Percentiles rank a stretch among this genome's conserved stretches.
These are phyloP conservation scores for Cetraspora pellucida DNA, from an alignment of 192 early-diverging fungal species.

Conservation along the genomic window DNA sequence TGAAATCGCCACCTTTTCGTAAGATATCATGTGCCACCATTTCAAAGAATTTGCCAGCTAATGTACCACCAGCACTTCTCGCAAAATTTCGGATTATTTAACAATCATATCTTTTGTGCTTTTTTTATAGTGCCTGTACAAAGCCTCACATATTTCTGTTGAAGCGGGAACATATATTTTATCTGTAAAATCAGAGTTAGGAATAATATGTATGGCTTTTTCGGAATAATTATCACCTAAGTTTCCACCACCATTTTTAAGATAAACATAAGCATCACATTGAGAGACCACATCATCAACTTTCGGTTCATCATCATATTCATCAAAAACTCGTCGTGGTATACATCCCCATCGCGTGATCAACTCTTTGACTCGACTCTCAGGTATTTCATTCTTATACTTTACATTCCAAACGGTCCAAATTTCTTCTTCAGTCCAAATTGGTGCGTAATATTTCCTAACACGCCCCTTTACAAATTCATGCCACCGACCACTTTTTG, in stretches of 20 bases:
- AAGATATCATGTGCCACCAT: conserved; percentile 15
- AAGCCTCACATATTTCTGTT: not conserved
- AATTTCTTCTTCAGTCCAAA: conserved; percentile 23
- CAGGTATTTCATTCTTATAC: conserved; percentile 21
- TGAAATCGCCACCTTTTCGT: not conserved
- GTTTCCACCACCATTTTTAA: conserved; percentile 4
- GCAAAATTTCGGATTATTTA: not conserved
- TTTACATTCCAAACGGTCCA: conserved; percentile 14
- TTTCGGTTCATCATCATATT: conserved; percentile 18
- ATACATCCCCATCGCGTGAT: conserved; percentile 16
- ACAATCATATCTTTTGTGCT: not conserved
- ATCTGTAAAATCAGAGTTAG: conserved; percentile 24
- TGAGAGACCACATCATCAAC: not conserved
- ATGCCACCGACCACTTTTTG: conserved; percentile 20
- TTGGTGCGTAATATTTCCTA: conserved; percentile 14
- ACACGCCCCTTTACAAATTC: not conserved
- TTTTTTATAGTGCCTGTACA: not conserved
- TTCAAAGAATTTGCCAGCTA: too few species aligned
- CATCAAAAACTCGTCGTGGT: not conserved
- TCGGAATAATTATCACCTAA: conserved; percentile 18
- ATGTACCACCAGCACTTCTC: too few species aligned
- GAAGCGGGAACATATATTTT: not conserved
- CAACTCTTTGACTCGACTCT: conserved; percentile 11
- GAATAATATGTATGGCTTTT: conserved; percentile 26
- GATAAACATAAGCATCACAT: not conserved